Evolutionary conservation across 1,284 basidiomycete genomes (phyloP), one percentile per base, ranked within the genome.

Genomic region (Marasmius sp.): DNA sequence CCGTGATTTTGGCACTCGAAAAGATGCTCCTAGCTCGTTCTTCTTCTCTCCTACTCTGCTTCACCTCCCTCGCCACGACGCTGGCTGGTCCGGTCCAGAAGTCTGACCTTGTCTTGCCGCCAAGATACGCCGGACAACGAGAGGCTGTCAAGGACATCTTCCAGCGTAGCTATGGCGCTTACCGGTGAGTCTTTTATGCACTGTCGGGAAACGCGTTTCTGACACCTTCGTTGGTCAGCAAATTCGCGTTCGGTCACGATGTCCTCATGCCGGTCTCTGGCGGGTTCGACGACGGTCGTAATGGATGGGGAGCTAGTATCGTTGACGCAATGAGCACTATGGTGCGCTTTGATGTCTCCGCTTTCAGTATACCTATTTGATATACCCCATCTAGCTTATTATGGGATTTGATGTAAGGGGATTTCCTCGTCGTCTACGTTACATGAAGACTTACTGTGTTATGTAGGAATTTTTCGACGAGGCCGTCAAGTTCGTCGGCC

Each of bases 241-340:
- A 81, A 55, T 81, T 82, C 64, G 88, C 89, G 0, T 88, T 80
- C 70, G 84, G 85, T 3, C 85, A 89, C 66, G 89, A 91, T 60
- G 84, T 89, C 61, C 72, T 91, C 18, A 74, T 75, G 7, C 88
- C 87, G 0, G 66, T 87, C 8, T 79, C 75, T 18, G 65, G 79
- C 68, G 74, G 79, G 2, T 85, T 79, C 64, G 71, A 70, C 6
- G 86, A 91, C 66, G 77, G 73, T 41, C 81, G 82, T n/a, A 87
- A 88, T 69, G 89, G 89, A 12, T 91, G 88, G 87, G 88, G 87
- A 34, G 88, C 88, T 18, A 77, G 84, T 11, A 85, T 90, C 50
- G 79, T 85, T 12, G 89, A 91, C 67, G 84, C 82, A 0, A 73
- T 91, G 77, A 73, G 75, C 48, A 90, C 89, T 0, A 82, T 90